Conservation (phyloP, 2,329 filamentous ascomycete genomes). For the Sclerotiophoma versabilis region DNA sequence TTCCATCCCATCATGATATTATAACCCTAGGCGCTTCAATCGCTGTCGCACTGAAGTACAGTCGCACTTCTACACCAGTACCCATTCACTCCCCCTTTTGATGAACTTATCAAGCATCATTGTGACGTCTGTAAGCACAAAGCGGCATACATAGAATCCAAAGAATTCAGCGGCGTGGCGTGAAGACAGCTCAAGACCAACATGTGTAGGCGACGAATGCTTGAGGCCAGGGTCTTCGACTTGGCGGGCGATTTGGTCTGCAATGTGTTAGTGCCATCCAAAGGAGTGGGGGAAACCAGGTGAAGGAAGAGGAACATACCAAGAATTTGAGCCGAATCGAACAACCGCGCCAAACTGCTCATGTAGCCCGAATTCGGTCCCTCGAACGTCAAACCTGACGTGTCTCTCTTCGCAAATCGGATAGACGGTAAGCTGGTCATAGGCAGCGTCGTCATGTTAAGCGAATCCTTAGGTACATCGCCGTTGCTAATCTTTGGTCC, state of each 20-base stretch:
- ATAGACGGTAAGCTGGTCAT: conserved; percentile 79
- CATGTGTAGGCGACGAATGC: conserved; percentile 91
- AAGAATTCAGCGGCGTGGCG: conserved; percentile 97
- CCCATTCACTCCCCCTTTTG: conserved; percentile 96
- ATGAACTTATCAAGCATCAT: conserved; percentile 94
- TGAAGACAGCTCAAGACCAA: conserved; percentile 91
- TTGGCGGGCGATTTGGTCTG: conserved; percentile 94
- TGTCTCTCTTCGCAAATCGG: conserved; percentile 74
- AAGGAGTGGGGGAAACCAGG: neutral
- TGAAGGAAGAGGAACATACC: conserved; percentile 65
- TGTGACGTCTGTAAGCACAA: conserved; percentile 85
- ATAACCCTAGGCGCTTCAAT: neutral
- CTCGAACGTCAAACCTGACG: conserved; percentile 72
- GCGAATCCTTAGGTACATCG: conserved; percentile 62
- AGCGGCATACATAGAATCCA: conserved; percentile 93
- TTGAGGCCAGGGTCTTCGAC: conserved; percentile 93
- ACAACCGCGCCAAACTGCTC: conserved; percentile 85
- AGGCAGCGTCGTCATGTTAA: conserved; percentile 60
- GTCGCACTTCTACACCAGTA: conserved; percentile 65
- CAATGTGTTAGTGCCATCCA: conserved; percentile 10
- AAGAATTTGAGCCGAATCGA: conserved; percentile 90
- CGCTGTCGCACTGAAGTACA: too few species aligned
- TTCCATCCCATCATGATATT: neutral
- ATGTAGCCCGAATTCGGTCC: conserved; percentile 93
- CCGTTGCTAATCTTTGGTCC: conserved; percentile 49